Conservation (phyloP, 2,329 filamentous ascomycete genomes). For the Colletotrichum gigasporum region DNA sequence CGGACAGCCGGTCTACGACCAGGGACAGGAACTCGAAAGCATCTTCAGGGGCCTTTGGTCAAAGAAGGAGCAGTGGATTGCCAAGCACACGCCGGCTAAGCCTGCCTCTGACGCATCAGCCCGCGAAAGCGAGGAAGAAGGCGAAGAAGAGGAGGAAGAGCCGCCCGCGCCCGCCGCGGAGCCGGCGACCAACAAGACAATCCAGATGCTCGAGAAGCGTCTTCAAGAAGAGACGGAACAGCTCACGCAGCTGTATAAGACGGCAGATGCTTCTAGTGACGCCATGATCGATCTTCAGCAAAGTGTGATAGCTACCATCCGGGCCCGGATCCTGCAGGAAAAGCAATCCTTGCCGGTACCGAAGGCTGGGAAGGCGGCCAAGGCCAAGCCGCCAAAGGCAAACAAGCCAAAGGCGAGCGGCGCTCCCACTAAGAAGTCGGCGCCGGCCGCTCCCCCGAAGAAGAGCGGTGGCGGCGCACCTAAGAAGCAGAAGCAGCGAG, state of each 20-base stretch:
- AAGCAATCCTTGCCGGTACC: slow-evolving; percentile 68
- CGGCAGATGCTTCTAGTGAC: slow-evolving; percentile 59
- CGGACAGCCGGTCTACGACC: slow-evolving; percentile 76
- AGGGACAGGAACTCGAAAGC: slow-evolving; percentile 77
- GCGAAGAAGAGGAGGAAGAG: slow-evolving; percentile 77
- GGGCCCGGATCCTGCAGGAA: slow-evolving; percentile 78
- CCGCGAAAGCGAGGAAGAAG: slow-evolving; percentile 74
- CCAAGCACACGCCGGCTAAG: slow-evolving; percentile 70
- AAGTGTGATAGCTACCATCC: slow-evolving; percentile 70
- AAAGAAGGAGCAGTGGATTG: slow-evolving; percentile 83
- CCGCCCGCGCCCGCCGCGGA: slow-evolving; percentile 66
- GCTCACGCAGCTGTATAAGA: slow-evolving; percentile 62
- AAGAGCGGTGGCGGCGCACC: slow-evolving; percentile 54
- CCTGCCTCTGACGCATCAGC: slow-evolving; percentile 69
- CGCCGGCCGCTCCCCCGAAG: slow-evolving; percentile 43
- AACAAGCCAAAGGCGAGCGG: slow-evolving; percentile 59
- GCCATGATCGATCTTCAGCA: slow-evolving; percentile 65
- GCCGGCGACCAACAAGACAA: slow-evolving; percentile 42
- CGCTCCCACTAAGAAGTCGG: slow-evolving; percentile 52
- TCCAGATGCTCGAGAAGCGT: slow-evolving; percentile 63
- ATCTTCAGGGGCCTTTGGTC: slow-evolving; percentile 81
- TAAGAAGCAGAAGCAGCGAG: slow-evolving; percentile 61
- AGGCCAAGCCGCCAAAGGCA: slow-evolving; percentile 60
- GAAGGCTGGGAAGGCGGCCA: slow-evolving; percentile 67
- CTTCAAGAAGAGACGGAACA: slow-evolving; percentile 67